phyloP scores from a whole-genome alignment of 305 asterid species.

The Rubia peregrina region DNA sequence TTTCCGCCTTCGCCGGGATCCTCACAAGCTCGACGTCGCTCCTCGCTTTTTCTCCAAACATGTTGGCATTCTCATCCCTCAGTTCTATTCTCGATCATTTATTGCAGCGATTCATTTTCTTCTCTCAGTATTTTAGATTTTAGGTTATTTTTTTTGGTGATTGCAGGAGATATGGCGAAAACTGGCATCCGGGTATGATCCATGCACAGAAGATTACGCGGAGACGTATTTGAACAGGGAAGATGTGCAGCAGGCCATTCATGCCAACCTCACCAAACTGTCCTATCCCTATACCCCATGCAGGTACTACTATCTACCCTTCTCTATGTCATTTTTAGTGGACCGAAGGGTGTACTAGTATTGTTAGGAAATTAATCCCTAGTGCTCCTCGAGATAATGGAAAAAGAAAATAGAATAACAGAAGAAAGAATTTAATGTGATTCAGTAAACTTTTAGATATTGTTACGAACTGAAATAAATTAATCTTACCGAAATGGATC shows the following conservation, averaged over 20 bases:
- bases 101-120: no score
- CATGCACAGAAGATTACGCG: constrained; percentile 62
- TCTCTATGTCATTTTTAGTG: neutral
- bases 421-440: no score
- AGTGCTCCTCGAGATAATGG: no score
- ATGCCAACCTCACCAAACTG: constrained; percentile 30
- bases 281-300: constrained; percentile 21
- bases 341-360: no score
- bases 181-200: constrained; percentile 31
- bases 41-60: constrained; percentile 17
- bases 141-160: neutral
- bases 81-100: no score
- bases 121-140: no score
- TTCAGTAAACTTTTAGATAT: no score
- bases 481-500: no score
- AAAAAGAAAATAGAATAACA: no score
- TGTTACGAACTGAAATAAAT: no score
- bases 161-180: constrained; percentile 18
- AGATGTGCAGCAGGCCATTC: constrained; percentile 70
- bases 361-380: no score
- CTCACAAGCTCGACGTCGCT: neutral
- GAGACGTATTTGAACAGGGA: constrained; percentile 44
- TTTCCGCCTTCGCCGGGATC: neutral
- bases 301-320: constrained; percentile 7
- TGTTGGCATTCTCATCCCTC: constrained; percentile 2